phyloP scores from a whole-genome alignment of 192 early-diverging fungal genomes.

The Rhizoclosmatium sp. region DNA sequence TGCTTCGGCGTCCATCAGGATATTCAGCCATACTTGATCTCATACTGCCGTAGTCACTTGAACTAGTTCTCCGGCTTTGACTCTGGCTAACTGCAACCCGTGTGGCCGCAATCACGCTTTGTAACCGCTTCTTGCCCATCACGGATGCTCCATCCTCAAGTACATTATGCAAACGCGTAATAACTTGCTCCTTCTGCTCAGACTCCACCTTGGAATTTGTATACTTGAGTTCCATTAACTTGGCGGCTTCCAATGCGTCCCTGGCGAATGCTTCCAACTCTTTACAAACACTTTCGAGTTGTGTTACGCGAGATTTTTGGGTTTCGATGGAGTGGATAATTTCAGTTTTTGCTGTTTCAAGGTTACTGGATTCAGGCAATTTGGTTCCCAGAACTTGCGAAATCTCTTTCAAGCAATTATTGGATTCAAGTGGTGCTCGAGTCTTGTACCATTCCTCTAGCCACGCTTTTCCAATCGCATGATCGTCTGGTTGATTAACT shows the following conservation, averaged over 20 bases:
- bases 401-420: not conserved
- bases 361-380: not conserved
- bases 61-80: slow-evolving; percentile 1
- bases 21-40: not conserved
- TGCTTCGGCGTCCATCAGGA: not conserved
- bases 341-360: not conserved
- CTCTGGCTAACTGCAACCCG: slow-evolving; percentile 9
- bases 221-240: slow-evolving; percentile 24
- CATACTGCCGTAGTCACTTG: not conserved
- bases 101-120: not conserved
- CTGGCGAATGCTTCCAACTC: slow-evolving; percentile 20
- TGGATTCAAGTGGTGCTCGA: not conserved
- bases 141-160: slow-evolving; percentile 28
- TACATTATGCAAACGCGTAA: slow-evolving; percentile 15
- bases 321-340: not conserved
- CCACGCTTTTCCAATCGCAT: not conserved
- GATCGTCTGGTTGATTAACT: not conserved
- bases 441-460: slow-evolving; percentile 12
- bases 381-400: not conserved
- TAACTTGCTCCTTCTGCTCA: slow-evolving; percentile 20
- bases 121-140: slow-evolving; percentile 8
- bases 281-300: slow-evolving; percentile 29
- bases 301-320: not conserved
- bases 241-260: slow-evolving; percentile 11
- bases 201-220: not conserved